Evolutionary conservation across 1,284 basidiomycete genomes (phyloP), one percentile per base, ranked within the genome.

Genomic region (Ceratobasidium sp.): DNA sequence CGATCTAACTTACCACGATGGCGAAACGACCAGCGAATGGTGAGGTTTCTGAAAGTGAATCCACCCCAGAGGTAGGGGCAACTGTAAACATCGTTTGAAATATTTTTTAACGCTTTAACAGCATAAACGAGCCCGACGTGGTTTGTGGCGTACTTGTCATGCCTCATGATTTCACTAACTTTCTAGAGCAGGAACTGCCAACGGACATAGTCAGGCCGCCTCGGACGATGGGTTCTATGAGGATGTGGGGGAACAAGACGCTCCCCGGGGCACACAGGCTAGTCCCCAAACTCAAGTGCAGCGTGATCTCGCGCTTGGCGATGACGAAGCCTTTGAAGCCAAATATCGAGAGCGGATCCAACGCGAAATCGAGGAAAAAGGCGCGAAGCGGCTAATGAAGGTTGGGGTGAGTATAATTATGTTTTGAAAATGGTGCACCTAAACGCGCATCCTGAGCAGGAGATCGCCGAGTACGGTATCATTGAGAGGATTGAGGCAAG

Each of bases 401-500:
- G 58, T 62, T 39, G 58, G 69, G 2, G 68, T 71, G 24, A 16
- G 68, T 69, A 29, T 13, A 13, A 2, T 2, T 58, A 34, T n/a
- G 19, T 49, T 58, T 31, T 39, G 37, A 41, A 41, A 41, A 27
- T 41, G 11, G 13, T 43, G 22, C 24, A 22, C 19, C 16, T 65
- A 27, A 14, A 43, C 27, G 29, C 41, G 34, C 19, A 29, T 39
- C 13, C 11, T 19, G 69, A 22, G 3, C 78, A 94, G 93, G 87
- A 85, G 41, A 85, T 92, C 59, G 92, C 94, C 3, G 90, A 95
- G 63, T 88, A 91, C 78, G 97, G 96, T 13, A 91, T 97, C 76
- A 93, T 98, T 77, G 92, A 95, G 79, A 86, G 86, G 29, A 88
- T 99, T 66, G 91, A 94, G 58, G 69, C 41, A 41, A 37, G 69